phyloP scores from a whole-genome alignment of 805 yeast genomes.

The Candida tibetensis region DNA sequence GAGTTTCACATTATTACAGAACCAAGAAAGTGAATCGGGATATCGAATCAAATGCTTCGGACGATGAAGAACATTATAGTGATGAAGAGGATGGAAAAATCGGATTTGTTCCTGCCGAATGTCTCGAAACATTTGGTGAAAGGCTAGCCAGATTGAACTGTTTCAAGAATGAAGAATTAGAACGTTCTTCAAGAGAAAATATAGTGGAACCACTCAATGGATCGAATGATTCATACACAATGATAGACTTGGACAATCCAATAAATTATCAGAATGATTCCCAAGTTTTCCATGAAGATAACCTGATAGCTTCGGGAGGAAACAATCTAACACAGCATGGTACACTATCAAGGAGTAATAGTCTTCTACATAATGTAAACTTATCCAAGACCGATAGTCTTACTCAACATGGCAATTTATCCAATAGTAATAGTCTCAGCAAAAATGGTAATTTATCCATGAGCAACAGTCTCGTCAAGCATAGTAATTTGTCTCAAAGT shows the following conservation, averaged over 20 bases:
- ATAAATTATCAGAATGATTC: conserved; percentile 7
- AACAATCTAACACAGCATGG: not conserved
- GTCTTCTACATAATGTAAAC: not conserved
- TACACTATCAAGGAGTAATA: not conserved
- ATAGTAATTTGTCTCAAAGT: conserved; percentile 4
- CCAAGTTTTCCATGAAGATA: conserved; percentile 1
- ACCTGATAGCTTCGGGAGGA: conserved; percentile 1
- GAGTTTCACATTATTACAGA: conserved; percentile 28
- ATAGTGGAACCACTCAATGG: conserved; percentile 5
- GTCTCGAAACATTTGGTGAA: conserved; percentile 87
- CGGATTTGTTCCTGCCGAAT: conserved; percentile 97
- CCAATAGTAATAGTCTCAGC: not conserved
- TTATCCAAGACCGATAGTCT: not conserved
- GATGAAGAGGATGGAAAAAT: conserved; percentile 61
- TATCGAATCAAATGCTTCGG: conserved; percentile 11
- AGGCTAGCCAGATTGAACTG: conserved; percentile 88
- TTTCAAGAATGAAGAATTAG: conserved; percentile 81
- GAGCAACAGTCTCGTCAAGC: conserved; percentile 3
- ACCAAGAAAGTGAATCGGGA: conserved; percentile 8
- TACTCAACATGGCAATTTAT: not conserved
- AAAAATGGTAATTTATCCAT: not conserved
- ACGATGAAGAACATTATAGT: conserved; percentile 14
- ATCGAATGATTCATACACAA: not conserved
- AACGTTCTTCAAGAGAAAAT: conserved; percentile 24
- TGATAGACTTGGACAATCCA: conserved; percentile 6